Conservation (phyloP, 768 basidiomycete genomes). For the Mycena alexandri region DNA sequence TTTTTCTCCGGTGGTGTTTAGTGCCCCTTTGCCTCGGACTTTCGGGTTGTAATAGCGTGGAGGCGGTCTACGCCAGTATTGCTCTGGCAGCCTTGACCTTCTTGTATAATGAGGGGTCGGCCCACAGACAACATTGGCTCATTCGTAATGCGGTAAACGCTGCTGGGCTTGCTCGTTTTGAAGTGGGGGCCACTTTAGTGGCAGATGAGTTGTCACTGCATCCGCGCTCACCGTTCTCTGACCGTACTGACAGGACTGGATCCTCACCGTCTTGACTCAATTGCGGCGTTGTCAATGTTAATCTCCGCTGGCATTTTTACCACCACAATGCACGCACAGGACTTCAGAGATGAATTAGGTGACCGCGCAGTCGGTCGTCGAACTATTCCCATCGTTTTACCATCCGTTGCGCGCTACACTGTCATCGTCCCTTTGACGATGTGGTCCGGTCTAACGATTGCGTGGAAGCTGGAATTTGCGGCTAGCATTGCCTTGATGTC, state of each 20-base stretch:
- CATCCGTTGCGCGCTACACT: conserved; percentile 46
- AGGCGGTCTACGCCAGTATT: conserved; percentile 49
- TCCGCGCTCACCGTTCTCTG: not conserved
- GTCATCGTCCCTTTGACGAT: conserved; percentile 49
- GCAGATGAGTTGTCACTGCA: conserved; percentile 45
- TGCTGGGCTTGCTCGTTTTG: conserved; percentile 51
- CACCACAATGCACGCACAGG: conserved; percentile 63
- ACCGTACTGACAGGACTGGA: conserved; percentile 38
- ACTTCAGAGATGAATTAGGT: conserved; percentile 59
- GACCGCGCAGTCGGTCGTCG: conserved; percentile 54
- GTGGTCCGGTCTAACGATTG: conserved; percentile 53
- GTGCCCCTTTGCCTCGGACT: conserved; percentile 50
- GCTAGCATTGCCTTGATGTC: conserved; percentile 42
- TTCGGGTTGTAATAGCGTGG: conserved; percentile 48
- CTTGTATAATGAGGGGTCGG: conserved; percentile 54
- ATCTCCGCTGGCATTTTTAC: conserved; percentile 54
- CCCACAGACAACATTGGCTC: conserved; percentile 51
- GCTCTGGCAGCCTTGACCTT: conserved; percentile 48
- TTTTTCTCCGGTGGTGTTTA: conserved; percentile 51
- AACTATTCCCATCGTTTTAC: conserved; percentile 61
- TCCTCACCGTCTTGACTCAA: conserved; percentile 41
- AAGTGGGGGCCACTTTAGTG: conserved; percentile 52
- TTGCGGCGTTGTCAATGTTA: conserved; percentile 47
- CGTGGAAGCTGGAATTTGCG: conserved; percentile 46
- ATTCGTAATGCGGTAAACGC: conserved; percentile 55